These are phyloP conservation scores for Penicillium hordei DNA, from an alignment of 2,329 filamentous ascomycete species.

Conservation along the genomic window DNA sequence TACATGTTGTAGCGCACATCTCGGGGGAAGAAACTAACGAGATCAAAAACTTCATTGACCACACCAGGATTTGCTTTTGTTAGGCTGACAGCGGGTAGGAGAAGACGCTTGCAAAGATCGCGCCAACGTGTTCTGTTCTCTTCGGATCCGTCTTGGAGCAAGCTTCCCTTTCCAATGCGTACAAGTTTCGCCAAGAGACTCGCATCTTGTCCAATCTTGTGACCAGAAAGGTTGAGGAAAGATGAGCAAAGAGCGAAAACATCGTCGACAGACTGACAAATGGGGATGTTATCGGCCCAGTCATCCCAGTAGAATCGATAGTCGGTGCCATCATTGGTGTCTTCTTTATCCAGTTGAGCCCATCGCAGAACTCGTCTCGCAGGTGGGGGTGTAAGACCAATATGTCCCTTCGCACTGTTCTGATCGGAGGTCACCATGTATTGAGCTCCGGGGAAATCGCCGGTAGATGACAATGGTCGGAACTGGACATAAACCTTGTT, in stretches of 20 bases:
- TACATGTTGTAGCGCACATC: slow-evolving; percentile 83
- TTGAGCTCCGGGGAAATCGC: slow-evolving; percentile 49
- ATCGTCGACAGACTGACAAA: slow-evolving; percentile 88
- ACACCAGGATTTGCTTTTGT: slow-evolving; percentile 80
- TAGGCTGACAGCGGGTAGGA: slow-evolving; percentile 86
- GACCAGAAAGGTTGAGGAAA: slow-evolving; percentile 79
- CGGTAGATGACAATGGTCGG: slow-evolving; percentile 47
- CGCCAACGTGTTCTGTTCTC: slow-evolving; percentile 77
- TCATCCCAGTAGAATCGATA: slow-evolving; percentile 98
- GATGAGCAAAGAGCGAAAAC: slow-evolving; percentile 83
- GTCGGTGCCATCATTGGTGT: slow-evolving; percentile 69
- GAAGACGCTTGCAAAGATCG: slow-evolving; percentile 74
- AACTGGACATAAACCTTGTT: slow-evolving; percentile 67
- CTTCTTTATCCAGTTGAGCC: slow-evolving; percentile 77
- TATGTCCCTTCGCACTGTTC: slow-evolving; percentile 65
- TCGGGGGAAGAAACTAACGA: slow-evolving; percentile 76
- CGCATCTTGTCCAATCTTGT: slow-evolving; percentile 84
- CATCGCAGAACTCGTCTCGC: slow-evolving; percentile 73
- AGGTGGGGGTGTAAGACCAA: slow-evolving; percentile 60
- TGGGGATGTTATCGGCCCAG: slow-evolving; percentile 88
- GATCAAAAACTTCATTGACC: slow-evolving; percentile 81
- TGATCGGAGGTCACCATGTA: slow-evolving; percentile 62
- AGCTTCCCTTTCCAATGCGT: slow-evolving; percentile 77
- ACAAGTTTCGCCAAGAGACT: slow-evolving; percentile 76
- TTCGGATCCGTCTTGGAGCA: slow-evolving; percentile 67